Conservation (phyloP, 2,329 filamentous ascomycete species). For the Polytolypa hystricis region DNA sequence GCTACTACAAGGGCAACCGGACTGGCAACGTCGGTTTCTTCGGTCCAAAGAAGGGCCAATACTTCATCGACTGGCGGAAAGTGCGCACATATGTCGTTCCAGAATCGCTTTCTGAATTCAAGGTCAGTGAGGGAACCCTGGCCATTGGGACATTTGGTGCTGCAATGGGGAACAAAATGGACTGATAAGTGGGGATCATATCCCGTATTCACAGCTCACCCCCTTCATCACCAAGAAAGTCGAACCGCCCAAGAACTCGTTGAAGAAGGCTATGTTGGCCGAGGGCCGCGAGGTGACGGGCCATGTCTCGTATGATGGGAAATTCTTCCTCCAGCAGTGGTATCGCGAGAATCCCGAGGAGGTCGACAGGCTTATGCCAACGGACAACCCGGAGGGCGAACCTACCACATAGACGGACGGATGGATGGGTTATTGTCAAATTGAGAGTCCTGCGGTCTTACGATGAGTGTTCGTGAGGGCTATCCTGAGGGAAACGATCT, state of each 20-base stretch:
- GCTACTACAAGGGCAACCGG: slow-evolving; percentile 94
- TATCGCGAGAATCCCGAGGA: slow-evolving; percentile 26
- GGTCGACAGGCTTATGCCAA: slow-evolving; percentile 15
- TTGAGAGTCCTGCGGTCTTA: too few relatives aligned
- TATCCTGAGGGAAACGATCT: too few relatives aligned
- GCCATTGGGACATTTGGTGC: too few relatives aligned
- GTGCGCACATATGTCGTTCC: slow-evolving; percentile 87
- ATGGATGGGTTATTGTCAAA: too few relatives aligned
- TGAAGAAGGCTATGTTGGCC: slow-evolving; percentile 17
- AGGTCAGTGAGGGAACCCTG: too few relatives aligned
- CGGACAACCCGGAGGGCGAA: too few relatives aligned
- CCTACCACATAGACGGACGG: too few relatives aligned
- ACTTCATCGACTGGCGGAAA: slow-evolving; percentile 72
- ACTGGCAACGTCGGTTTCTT: slow-evolving; percentile 82
- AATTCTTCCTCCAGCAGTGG: slow-evolving; percentile 31
- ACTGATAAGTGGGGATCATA: background rate
- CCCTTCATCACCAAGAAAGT: slow-evolving; percentile 37
- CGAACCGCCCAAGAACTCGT: slow-evolving; percentile 24
- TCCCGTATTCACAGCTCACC: slow-evolving; percentile 24
- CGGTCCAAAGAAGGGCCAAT: slow-evolving; percentile 43
- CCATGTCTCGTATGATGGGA: slow-evolving; percentile 21
- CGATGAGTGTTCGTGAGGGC: too few relatives aligned
- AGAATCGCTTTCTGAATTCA: slow-evolving; percentile 54
- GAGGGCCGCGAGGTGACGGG: slow-evolving; percentile 6
- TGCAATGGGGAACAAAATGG: too few relatives aligned